Evolutionary conservation across 192 early-diverging fungal species (phyloP), one percentile per base, ranked within the genome.

Genomic region (Rhizoclosmatium sp.): DNA sequence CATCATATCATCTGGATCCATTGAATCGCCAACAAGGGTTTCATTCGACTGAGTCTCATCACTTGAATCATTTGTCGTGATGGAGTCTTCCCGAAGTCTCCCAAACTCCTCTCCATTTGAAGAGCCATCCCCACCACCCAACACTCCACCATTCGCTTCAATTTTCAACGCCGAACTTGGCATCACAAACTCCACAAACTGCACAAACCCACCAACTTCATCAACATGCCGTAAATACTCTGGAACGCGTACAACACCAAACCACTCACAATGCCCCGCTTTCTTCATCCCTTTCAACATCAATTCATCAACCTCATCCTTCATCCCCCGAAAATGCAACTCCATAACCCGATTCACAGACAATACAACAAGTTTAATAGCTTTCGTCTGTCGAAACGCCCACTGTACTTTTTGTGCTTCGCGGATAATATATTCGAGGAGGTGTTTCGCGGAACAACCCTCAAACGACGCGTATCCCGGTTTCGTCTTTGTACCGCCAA

Each of bases 261-360:
- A 40, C 60, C 60, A 71, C 45, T 71, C 54, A 14, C 9, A 16
- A 58, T 58, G 70, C 4, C 70, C 70, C 2, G 49, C 51, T 47
- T 58, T 71, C 31, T 31, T 58, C 51, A 49, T 71, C 41, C 70
- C 70, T 3, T 47, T 21, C 47, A 71, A 16, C 56, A 71, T 44
- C 1, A 71, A 49, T 44, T 71, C 70, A 58, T 71, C 70, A 2
- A 71, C 7, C 21, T n/a, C 23, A 39, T 71, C 70, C 41, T 71
- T 71, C 12, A 4, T 47, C 60, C 14, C 14, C 44, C 12, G 66
- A 9, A 7, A 10, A 10, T 68, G 42, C 66, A 68, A 9, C 10
- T 21, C 44, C 40, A 68, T 19, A 0, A 62, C 59, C 1, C 39
- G 39, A 31, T 75, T 59, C 1, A 75, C 59, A 62, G 40, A 16